phyloP scores from a whole-genome alignment of 768 basidiomycete species.

The Psilocybe subaeruginosa region DNA sequence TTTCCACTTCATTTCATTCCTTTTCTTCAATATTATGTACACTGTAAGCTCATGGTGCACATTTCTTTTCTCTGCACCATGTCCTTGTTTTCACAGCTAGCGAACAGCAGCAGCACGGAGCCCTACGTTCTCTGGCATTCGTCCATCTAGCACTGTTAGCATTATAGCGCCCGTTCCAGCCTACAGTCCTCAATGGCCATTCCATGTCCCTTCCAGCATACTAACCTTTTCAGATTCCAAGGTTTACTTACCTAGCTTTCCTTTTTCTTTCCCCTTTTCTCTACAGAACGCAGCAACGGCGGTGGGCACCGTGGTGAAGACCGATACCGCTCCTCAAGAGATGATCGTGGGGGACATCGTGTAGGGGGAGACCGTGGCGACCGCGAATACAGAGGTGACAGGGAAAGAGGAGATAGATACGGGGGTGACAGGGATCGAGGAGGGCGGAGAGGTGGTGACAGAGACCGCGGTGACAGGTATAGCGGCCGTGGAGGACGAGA shows the following conservation, averaged over 20 bases:
- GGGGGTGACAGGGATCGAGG: constrained; percentile 40
- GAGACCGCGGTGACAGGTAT: constrained; percentile 35
- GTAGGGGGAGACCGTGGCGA: constrained; percentile 43
- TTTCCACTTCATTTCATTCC: constrained; percentile 20
- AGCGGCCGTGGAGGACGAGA: constrained; percentile 35
- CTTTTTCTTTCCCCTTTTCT: constrained; percentile 43
- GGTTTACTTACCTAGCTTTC: constrained; percentile 55
- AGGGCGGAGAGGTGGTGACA: constrained; percentile 42
- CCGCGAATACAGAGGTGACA: constrained; percentile 46
- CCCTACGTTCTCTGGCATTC: neutral
- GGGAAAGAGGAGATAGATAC: constrained; percentile 40
- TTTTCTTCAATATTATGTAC: constrained; percentile 38
- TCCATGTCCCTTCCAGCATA: neutral
- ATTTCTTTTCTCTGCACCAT: constrained; percentile 54
- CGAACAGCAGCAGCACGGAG: constrained; percentile 25
- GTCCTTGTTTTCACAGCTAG: constrained; percentile 65
- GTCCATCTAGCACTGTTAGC: constrained; percentile 19
- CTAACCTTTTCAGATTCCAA: constrained; percentile 22
- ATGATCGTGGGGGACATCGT: constrained; percentile 55
- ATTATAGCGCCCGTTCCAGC: constrained; percentile 14
- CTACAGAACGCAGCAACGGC: constrained; percentile 49
- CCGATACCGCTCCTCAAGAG: constrained; percentile 68
- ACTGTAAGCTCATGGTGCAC: constrained; percentile 69
- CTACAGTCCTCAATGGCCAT: constrained; percentile 7
- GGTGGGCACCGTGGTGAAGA: constrained; percentile 57